A percentile compares a stretch with the other conserved stretches of the same genome.
Evolutionary conservation across 331 rosid genomes (phyloP).

Genomic region (Quercus tomentella): DNA sequence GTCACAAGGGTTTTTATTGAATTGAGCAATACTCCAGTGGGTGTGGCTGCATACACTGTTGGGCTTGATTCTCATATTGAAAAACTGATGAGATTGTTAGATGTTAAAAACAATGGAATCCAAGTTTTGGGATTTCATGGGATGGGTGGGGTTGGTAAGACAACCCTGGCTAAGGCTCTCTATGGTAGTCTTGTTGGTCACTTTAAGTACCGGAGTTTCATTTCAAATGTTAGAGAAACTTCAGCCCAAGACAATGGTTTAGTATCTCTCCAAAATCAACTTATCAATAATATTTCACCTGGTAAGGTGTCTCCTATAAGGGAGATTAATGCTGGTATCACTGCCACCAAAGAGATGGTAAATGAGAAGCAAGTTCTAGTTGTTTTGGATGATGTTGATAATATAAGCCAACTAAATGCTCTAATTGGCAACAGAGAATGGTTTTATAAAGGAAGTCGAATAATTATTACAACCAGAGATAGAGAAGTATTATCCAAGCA

Average conservation of each 20-base stretch:
- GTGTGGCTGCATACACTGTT: constrained; percentile 30
- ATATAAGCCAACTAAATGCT: constrained; percentile 20
- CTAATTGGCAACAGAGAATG: constrained; percentile 30
- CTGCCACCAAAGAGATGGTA: constrained; percentile 4
- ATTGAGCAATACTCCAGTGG: constrained; percentile 40
- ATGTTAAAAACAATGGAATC: constrained; percentile 32
- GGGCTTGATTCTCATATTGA: constrained; percentile 43
- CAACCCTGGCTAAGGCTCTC: constrained; percentile 54
- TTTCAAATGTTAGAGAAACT: constrained; percentile 41
- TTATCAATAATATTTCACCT: background rate
- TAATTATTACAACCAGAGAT: constrained; percentile 50
- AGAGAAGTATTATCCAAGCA: background rate
- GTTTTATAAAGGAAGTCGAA: constrained; percentile 43
- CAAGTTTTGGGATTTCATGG: constrained; percentile 51
- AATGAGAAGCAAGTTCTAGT: constrained; percentile 33
- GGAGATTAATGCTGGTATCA: constrained; percentile 11
- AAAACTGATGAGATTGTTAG: constrained; percentile 12
- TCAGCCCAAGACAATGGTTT: constrained; percentile 15
- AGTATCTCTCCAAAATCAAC: constrained; percentile 17
- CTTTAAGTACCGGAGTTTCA: constrained; percentile 35
- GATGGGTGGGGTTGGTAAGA: constrained; percentile 59
- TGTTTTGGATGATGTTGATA: constrained; percentile 46
- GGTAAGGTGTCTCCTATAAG: background rate
- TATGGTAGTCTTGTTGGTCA: constrained; percentile 29
- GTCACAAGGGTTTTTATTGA: constrained; percentile 33